Percentiles rank a stretch among this genome's conserved stretches.
Evolutionary conservation across 202 grass and related monocot species (phyloP).

Genomic region (Zoysia matrella): DNA sequence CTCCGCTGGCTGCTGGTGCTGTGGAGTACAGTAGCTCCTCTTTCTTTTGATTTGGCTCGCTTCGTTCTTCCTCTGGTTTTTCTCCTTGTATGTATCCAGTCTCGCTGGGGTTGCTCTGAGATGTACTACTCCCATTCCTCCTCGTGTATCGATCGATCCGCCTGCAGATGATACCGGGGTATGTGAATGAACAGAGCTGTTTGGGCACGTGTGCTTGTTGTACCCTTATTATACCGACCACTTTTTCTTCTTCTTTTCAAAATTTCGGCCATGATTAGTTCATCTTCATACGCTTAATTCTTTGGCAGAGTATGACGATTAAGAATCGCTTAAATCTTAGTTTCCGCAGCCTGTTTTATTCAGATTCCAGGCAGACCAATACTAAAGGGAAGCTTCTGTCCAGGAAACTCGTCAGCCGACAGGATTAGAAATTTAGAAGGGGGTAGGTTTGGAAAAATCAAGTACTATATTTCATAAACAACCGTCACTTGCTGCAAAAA

Average conservation of each 20-base stretch:
- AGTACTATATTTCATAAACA: background rate
- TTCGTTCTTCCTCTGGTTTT: background rate
- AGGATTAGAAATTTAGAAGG: background rate
- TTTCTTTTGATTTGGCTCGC: background rate
- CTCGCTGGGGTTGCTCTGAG: conserved; percentile 33
- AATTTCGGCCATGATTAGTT: background rate
- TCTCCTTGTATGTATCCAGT: background rate
- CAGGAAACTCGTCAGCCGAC: background rate
- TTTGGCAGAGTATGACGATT: background rate
- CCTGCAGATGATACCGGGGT: conserved; percentile 52
- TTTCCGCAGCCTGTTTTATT: background rate
- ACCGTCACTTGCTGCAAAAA: background rate
- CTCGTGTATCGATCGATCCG: conserved; percentile 45
- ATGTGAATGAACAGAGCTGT: conserved; percentile 69
- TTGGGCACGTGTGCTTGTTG: background rate
- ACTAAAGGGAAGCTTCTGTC: background rate
- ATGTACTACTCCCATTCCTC: conserved; percentile 57
- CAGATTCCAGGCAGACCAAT: background rate
- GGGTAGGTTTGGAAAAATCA: background rate
- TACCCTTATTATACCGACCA: background rate
- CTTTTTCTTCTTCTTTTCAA: no score
- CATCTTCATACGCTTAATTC: background rate
- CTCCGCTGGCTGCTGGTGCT: background rate
- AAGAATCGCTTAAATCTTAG: no score
- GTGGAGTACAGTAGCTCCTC: conserved; percentile 2